Base-by-base conservation (phyloP, 2,329 filamentous ascomycete species). In the Verticillium dahliae region DNA sequence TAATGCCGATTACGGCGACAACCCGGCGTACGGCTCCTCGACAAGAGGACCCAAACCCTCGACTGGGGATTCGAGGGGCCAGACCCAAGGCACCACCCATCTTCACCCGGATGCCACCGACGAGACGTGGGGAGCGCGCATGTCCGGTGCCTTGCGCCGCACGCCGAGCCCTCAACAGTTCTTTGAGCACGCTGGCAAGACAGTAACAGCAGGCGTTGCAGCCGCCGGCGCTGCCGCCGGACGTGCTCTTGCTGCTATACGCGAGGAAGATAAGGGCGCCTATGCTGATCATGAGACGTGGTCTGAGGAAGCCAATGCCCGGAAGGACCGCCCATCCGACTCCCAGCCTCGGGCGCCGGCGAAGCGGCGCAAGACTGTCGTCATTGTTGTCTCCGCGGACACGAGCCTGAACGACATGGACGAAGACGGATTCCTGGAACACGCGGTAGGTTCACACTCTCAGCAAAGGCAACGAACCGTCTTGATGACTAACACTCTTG, bases 141-240 rank as follows among this genome's bases (percentile, higher is more conserved):
- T 96, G 81, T 90, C 91, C 50, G 91, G 89, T 68, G 91, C 90
- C 57, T 81, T 97, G 72, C 84, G 90, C 69, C 86, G 91, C 68
- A 92, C 91, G 2, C 89, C 92, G 18, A 95, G 90, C 72, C 92
- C 93, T 15, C 91, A 96, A 74, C 92, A 97, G 74, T 85, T 97
- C 68, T 87, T 96, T 66, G 91, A 95, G 71, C 88, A 85, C 33
- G 92, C 93, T 13, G 90, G 90, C 71, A 91, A 89, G 76, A 89
- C 87, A 62, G 89, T 97, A 37, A 88, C 85, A 15, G 91, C 92
- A 1, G 90, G 92, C 15, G 83, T 96, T 66, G 89, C 91, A 33
- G 92, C 92, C 14, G 92, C 92, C 0, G 90, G 92, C 11, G 89
- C 91, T 33, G 92, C 92, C 10, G 86, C 96, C 64, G 92, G 92